Conservation (phyloP, 2,329 filamentous ascomycete genomes). For the Alternaria ventricosa region DNA sequence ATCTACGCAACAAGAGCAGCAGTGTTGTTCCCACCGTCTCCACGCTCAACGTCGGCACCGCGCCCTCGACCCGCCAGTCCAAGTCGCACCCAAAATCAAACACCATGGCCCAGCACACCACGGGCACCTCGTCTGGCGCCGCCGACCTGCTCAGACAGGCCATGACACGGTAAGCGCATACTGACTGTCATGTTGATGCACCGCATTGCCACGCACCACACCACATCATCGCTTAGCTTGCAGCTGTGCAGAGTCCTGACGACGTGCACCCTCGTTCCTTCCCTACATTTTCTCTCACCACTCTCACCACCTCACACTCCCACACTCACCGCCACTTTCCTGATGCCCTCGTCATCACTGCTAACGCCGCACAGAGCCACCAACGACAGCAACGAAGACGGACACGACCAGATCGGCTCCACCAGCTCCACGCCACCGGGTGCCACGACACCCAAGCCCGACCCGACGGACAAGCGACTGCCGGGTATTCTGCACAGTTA, state of each 20-base stretch:
- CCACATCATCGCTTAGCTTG: conserved; percentile 26
- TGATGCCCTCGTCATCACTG: conserved; percentile 42
- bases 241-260: conserved; percentile 13
- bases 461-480: conserved; percentile 91
- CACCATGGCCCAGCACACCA: conserved; percentile 42
- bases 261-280: conserved; percentile 29
- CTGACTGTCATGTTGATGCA: background rate
- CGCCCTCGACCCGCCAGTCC: conserved; percentile 36
- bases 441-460: conserved; percentile 90
- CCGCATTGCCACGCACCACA: background rate
- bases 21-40: conserved; percentile 56
- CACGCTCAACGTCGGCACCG: conserved; percentile 37
- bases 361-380: conserved; percentile 48
- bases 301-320: conserved; percentile 6
- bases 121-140: conserved; percentile 58
- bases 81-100: conserved; percentile 3
- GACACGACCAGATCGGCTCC: conserved; percentile 77
- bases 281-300: conserved; percentile 19
- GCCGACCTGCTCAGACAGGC: conserved; percentile 65
- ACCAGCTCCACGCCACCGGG: conserved; percentile 86
- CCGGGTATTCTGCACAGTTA: conserved; percentile 94
- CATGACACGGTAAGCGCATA: conserved; percentile 60
- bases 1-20: conserved; percentile 47
- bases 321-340: conserved; percentile 16
- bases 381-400: conserved; percentile 78